Base-by-base conservation (phyloP, 805 yeast species). In the Kazachstania africana region DNA sequence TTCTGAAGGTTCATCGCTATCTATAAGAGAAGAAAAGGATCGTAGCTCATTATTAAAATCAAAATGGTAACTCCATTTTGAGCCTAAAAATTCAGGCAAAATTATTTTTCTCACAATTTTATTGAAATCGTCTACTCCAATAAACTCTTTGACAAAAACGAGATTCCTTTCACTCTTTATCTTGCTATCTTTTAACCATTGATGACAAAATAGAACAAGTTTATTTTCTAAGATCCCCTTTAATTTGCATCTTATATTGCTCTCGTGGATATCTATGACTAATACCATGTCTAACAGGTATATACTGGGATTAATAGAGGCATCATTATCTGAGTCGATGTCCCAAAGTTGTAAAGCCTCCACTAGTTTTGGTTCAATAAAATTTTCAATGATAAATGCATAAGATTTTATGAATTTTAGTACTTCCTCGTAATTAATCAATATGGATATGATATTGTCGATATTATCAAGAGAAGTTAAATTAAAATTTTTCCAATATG, bases 351-450 rank as follows among this genome's bases (percentile, higher is more conserved):
- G 36, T 5, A 71, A 47, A 0, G 53, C 57, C 2, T 37, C 15
- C 0, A 42, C 24, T 4, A 74, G 44, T 21, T 54, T 59, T 0
- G 72, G 71, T 0, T 53, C 31, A 2, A 74, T 44, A 4, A 50
- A 46, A 3, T 43, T 45, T 5, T 44, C 33, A 3, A 57, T 28
- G 10, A 70, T 31, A 26, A 46, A 45, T 3, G 52, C 42, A 12
- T 29, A 36, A 28, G 44, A 37, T 18, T 32, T 36, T 12, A 45
- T 43, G 28, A 40, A 50, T 14, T 32, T 36, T n/a, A 51, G 22
- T 1, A 47, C 28, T 2, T 36, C 24, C 24, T 46, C 48, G 27
- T 39, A 50, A 24, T 47, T 39, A 8, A 47, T 20, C 9, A 50
- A 13, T 16, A 38, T 13, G 3, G 42, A 29, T 8, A 45, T 31